Conservation (phyloP, 1,284 basidiomycete species). For the Sutorius eximius region DNA sequence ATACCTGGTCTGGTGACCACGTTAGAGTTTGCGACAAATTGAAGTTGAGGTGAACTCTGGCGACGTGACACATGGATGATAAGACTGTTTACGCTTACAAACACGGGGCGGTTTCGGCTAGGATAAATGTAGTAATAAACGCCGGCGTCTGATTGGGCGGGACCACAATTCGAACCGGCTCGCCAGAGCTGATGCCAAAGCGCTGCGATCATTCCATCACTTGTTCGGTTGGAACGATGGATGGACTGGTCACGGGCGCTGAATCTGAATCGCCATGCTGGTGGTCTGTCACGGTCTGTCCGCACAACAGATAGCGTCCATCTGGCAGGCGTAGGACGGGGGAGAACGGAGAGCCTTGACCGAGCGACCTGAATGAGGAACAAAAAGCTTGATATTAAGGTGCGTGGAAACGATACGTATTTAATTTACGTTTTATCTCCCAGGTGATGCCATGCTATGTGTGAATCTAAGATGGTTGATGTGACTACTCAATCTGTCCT, state of each 20-base stretch:
- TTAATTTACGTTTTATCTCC: constrained; percentile 28
- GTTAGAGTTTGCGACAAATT: background rate
- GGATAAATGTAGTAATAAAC: constrained; percentile 3
- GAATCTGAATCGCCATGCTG: background rate
- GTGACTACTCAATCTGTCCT: constrained; percentile 11
- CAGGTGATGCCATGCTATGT: constrained; percentile 17
- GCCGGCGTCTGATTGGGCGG: constrained; percentile 7
- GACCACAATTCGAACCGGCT: background rate
- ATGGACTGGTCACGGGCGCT: background rate
- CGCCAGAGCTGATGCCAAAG: background rate
- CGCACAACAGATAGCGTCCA: background rate
- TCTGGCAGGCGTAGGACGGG: too few relatives aligned
- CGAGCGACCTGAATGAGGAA: background rate
- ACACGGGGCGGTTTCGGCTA: constrained; percentile 26
- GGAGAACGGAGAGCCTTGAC: too few relatives aligned
- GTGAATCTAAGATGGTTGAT: constrained; percentile 23
- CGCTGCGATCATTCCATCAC: background rate
- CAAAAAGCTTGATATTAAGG: background rate
- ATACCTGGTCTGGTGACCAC: background rate
- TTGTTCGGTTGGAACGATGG: background rate
- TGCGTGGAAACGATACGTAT: constrained; percentile 9
- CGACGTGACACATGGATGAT: background rate
- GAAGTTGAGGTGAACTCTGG: too few relatives aligned
- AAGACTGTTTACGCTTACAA: constrained; percentile 3
- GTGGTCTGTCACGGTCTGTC: background rate